phyloP scores from a whole-genome alignment of 305 asterid genomes.

The Striga hermonthica region DNA sequence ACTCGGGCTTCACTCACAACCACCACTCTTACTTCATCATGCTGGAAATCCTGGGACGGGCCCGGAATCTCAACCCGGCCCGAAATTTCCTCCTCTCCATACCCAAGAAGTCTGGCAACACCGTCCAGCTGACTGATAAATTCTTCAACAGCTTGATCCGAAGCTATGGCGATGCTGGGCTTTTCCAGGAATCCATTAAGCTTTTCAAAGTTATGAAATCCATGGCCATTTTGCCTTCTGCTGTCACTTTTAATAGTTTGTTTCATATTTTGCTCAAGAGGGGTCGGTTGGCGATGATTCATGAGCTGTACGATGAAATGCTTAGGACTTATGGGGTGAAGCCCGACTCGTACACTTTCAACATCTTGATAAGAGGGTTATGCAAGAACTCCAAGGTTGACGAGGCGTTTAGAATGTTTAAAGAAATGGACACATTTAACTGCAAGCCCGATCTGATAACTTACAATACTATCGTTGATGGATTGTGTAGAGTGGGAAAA shows the following conservation, averaged over 20 bases:
- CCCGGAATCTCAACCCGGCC: conserved; percentile 66
- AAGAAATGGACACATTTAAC: conserved; percentile 64
- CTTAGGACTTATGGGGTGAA: conserved; percentile 72
- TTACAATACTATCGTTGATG: conserved; percentile 74
- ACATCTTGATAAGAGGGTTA: conserved; percentile 73
- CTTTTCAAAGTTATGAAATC: conserved; percentile 61
- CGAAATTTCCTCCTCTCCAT: conserved; percentile 70
- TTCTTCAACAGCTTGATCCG: conserved; percentile 69
- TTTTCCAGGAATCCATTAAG: conserved; percentile 65
- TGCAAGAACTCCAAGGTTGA: conserved; percentile 71
- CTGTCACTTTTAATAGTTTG: conserved; percentile 59
- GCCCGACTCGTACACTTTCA: conserved; percentile 70
- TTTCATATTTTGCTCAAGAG: conserved; percentile 56
- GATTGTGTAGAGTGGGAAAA: conserved; percentile 78
- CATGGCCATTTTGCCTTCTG: conserved; percentile 71
- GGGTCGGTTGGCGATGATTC: conserved; percentile 64
- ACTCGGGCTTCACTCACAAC: conserved; percentile 54
- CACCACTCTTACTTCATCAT: conserved; percentile 64
- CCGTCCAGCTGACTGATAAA: conserved; percentile 55
- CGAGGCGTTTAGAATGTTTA: conserved; percentile 68
- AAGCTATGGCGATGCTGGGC: conserved; percentile 73
- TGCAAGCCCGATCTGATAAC: conserved; percentile 63
- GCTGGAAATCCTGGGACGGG: conserved; percentile 62
- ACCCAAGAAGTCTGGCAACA: conserved; percentile 47
- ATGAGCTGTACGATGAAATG: conserved; percentile 74